These are phyloP conservation scores for Paracoccidioides brasiliensis DNA, from an alignment of 2,329 filamentous ascomycete genomes.

Conservation along the genomic window DNA sequence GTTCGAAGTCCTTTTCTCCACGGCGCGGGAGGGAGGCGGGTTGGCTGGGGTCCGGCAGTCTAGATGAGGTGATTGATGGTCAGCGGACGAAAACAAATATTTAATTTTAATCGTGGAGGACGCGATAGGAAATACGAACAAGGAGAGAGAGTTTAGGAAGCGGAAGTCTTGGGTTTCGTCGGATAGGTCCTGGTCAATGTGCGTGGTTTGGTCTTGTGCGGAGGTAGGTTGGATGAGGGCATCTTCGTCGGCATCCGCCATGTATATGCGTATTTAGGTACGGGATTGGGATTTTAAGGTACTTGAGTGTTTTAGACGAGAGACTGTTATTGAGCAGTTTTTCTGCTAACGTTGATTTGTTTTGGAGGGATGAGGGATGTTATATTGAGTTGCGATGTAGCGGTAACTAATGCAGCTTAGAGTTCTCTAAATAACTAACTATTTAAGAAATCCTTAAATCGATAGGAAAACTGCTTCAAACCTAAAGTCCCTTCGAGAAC, in stretches of 20 bases:
- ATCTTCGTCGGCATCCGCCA: conserved; percentile 34
- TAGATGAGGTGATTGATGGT: not conserved
- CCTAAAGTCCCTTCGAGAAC: too few species aligned
- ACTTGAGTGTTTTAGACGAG: not conserved
- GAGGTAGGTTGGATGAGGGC: conserved; percentile 19
- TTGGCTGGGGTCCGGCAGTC: conserved; percentile 21
- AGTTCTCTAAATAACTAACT: too few species aligned
- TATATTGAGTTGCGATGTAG: too few species aligned
- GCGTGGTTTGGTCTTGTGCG: conserved; percentile 18
- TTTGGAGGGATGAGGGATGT: too few species aligned
- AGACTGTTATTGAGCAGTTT: too few species aligned
- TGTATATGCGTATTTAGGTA: not conserved
- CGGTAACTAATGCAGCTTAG: too few species aligned
- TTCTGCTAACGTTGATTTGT: too few species aligned
- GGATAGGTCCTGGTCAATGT: conserved; percentile 50
- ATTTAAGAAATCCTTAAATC: too few species aligned
- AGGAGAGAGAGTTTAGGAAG: conserved; percentile 48
- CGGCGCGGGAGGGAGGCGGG: conserved; percentile 58
- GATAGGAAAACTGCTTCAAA: too few species aligned
- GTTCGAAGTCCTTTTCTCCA: conserved; percentile 95
- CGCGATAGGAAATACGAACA: conserved; percentile 20
- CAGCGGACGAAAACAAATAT: not conserved
- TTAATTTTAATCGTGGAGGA: not conserved
- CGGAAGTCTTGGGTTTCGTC: conserved; percentile 83
- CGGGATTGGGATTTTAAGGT: not conserved